Percentiles rank a stretch among this genome's conserved stretches.
Evolutionary conservation across 202 grass and related monocot species (phyloP).

Genomic region (Schoenoplectus triqueter): DNA sequence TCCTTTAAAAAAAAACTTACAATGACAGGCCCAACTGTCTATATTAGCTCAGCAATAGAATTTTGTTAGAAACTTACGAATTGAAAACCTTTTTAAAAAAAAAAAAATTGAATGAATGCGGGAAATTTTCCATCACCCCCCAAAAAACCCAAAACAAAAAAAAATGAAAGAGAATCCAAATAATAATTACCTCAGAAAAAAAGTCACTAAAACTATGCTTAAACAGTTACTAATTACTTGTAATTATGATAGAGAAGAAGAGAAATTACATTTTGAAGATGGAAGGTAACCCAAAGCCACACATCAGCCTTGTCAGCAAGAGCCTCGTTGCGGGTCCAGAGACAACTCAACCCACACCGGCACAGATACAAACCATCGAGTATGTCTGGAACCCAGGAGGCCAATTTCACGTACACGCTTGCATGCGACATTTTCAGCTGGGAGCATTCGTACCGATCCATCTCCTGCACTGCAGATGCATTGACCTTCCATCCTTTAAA

Average conservation of each 20-base stretch:
- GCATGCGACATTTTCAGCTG: constrained; percentile 33
- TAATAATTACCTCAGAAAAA: not conserved
- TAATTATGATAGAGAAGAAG: not conserved
- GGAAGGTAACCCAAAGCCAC: constrained; percentile 37
- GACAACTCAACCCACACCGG: constrained; percentile 47
- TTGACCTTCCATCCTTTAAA: constrained; percentile 35
- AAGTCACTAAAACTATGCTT: not conserved
- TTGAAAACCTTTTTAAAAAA: not conserved
- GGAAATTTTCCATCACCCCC: not conserved
- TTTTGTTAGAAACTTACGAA: not conserved
- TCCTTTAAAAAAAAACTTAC: not conserved
- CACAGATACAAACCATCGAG: constrained; percentile 41
- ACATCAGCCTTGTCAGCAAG: constrained; percentile 43
- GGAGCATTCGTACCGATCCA: constrained; percentile 28
- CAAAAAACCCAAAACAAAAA: not conserved
- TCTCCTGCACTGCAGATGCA: constrained; percentile 43
- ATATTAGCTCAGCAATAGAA: constrained; percentile 4
- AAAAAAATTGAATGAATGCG: not conserved
- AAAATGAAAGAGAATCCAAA: not conserved
- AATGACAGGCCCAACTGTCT: not conserved
- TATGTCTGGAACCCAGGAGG: constrained; percentile 44
- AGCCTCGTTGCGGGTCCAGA: constrained; percentile 42
- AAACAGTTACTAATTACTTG: not conserved
- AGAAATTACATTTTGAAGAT: constrained; percentile 38
- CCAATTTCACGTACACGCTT: constrained; percentile 38